Evolutionary conservation across 2,329 filamentous ascomycete genomes (phyloP), one percentile per base, ranked within the genome.

Genomic region (Curvularia sp.): DNA sequence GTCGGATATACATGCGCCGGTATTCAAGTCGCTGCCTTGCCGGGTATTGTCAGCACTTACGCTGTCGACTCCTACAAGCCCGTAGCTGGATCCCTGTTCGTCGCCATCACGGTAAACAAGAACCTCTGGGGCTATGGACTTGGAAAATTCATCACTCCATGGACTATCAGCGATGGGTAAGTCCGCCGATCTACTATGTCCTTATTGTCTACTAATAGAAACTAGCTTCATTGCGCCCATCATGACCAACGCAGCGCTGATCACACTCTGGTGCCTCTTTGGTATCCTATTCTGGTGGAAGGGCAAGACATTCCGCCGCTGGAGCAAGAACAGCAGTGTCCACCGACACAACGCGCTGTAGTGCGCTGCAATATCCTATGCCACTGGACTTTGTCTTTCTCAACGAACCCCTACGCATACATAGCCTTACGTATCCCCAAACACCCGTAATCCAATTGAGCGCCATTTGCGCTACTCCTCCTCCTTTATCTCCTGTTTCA

Each of bases 21-120:
- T 71, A 84, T 88, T 43, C 84, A 87, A 68, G 85, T 88, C 15
- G 82, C 85, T 2, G 85, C 85, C 0, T 73, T 89, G 12, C 86
- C 87, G 0, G 82, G 82, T 12, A 88, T 89, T 56, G 81, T 78
- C 4, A 84, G 79, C 33, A 86, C 79, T 2, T 88, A 88, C 66
- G 84, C 85, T 0, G 82, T 89, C 15, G 87, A 89, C 70, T 84
- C 81, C 55, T 89, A 89, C 73, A 89, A 88, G 74, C 85, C 86
- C 0, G 83, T 88, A 2, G 81, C 86, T 0, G 86, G 86, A 3
- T 82, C 80, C 2, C 76, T 88, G 48, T 86, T 88, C 69, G 85
- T 88, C 0, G 79, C 82, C 7, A 83, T 87, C 62, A 88, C 86
- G 0, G 85, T 88, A 46, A 86, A 87, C 67, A 88, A 88, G 77